These are phyloP conservation scores for Penicillium hordei DNA, from an alignment of 2,329 filamentous ascomycete genomes.

Conservation along the genomic window DNA sequence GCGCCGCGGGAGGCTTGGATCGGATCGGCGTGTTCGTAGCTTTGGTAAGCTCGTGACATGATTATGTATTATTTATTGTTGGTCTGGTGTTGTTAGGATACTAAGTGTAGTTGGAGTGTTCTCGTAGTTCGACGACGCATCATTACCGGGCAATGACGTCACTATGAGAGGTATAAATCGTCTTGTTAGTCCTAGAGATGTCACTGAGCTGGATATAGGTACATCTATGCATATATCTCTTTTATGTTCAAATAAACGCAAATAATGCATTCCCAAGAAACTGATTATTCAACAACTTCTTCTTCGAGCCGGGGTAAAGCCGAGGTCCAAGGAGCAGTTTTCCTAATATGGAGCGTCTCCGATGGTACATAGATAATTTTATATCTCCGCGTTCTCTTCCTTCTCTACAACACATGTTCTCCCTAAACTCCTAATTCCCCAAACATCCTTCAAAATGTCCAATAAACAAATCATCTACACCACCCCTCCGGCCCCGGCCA, in stretches of 20 bases:
- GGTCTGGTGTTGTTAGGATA: background rate
- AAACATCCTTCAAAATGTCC: conserved; percentile 21
- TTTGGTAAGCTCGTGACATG: conserved; percentile 2
- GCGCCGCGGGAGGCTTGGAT: conserved; percentile 7
- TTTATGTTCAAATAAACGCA: background rate
- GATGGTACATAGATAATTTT: conserved; percentile 8
- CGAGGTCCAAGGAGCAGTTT: conserved; percentile 28
- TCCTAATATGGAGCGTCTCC: conserved; percentile 28
- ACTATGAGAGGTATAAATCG: background rate
- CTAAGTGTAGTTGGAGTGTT: background rate
- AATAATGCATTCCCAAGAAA: background rate
- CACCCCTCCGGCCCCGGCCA: conserved; percentile 35
- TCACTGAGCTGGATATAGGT: background rate
- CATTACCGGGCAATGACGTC: background rate
- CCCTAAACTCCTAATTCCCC: background rate
- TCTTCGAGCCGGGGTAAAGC: conserved; percentile 7
- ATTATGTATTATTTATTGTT: background rate
- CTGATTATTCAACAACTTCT: conserved; percentile 3
- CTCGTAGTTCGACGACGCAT: background rate
- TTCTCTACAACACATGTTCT: background rate
- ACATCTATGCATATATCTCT: background rate
- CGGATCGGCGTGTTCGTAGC: conserved; percentile 1
- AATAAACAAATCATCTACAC: conserved; percentile 41
- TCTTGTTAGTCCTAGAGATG: background rate
- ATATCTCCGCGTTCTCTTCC: background rate